Percentiles rank a stretch among this genome's conserved stretches.
phyloP scores from a whole-genome alignment of 352 stramenopile species.

The Thraustotheca clavata region DNA sequence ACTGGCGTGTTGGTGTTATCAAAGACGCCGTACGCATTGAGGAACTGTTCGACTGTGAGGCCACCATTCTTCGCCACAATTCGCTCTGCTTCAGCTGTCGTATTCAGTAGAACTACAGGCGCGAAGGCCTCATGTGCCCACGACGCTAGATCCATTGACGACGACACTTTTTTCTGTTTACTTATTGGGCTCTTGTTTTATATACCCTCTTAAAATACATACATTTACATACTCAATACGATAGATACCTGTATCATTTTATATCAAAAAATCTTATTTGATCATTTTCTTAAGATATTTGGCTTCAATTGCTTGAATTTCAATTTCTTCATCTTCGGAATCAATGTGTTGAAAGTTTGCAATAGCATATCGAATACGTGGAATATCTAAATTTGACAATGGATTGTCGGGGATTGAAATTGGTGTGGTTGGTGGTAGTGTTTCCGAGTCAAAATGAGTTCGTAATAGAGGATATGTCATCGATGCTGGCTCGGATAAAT shows the following conservation, averaged over 20 bases:
- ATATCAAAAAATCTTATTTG: too few relatives aligned
- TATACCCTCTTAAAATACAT: neutral
- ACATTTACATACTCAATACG: too few relatives aligned
- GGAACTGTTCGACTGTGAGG: conserved; percentile 55
- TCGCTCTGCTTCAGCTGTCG: conserved; percentile 65
- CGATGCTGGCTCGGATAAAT: neutral
- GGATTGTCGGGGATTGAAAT: neutral
- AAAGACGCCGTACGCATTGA: conserved; percentile 65
- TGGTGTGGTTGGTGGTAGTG: neutral
- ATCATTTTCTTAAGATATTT: conserved; percentile 3
- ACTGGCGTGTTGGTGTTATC: conserved; percentile 55
- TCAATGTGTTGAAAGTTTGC: too few relatives aligned
- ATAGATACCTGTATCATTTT: too few relatives aligned
- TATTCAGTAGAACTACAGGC: conserved; percentile 70
- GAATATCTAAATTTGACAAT: neutral
- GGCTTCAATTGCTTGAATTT: neutral
- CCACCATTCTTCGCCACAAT: conserved; percentile 71
- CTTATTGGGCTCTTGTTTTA: neutral
- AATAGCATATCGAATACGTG: neutral
- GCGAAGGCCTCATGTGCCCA: conserved; percentile 76
- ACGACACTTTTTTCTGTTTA: conserved; percentile 4
- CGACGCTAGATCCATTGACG: conserved; percentile 29
- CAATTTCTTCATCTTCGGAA: neutral
- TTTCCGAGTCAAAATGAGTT: neutral
- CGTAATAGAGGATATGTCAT: neutral